Base-by-base conservation (phyloP, 164 flowering plant genomes). In the Kalanchoe fedtschenkoi region DNA sequence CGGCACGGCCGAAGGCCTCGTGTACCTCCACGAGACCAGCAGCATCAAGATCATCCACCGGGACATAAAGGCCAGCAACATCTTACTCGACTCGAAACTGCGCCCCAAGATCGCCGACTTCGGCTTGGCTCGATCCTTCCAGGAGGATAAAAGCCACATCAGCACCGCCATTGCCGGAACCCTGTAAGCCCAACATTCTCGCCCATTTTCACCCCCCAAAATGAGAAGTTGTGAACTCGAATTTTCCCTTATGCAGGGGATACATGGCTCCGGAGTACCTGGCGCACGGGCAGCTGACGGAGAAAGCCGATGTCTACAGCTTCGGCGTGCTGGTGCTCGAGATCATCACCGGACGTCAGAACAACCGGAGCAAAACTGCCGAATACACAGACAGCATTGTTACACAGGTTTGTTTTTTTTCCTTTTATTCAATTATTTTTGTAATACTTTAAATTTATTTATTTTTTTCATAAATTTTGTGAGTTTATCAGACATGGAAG, bases 81-180 rank as follows among this genome's bases (percentile, higher is more conserved):
- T 84, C 60, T 70, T 84, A 62, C 62, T 82, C 66, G 87, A 84
- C 60, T 69, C 79, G 22, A 78, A 70, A 64, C 75, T 80, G 7
- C 79, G 82, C 5, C 81, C 87, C 28, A 84, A 82, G 65, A 80
- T 82, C 38, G 87, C 87, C 5, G 87, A 84, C 70, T 84, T 84
- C 62, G 89, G 87, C 39, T 67, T 84, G 67, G 87, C 87, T 11
- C 73, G 87, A 63, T 74, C 87, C 60, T 89, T 89, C 68, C 78
- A 89, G 75, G 98, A 80, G 64, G 90, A 92, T 67, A 80, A 83
- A 75, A 88, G 96, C 72, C 96, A 89, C 77, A 89, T 88, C 61
- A 92, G 88, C 76, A 92, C 98, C 3, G 96, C 86, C 64, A 82
- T 89, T 67, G 96, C 98, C 11, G 98, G 95, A 73, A 92, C 96